Base-by-base conservation (phyloP, 2,329 filamentous ascomycete species). In the Trichoderma sp. region DNA sequence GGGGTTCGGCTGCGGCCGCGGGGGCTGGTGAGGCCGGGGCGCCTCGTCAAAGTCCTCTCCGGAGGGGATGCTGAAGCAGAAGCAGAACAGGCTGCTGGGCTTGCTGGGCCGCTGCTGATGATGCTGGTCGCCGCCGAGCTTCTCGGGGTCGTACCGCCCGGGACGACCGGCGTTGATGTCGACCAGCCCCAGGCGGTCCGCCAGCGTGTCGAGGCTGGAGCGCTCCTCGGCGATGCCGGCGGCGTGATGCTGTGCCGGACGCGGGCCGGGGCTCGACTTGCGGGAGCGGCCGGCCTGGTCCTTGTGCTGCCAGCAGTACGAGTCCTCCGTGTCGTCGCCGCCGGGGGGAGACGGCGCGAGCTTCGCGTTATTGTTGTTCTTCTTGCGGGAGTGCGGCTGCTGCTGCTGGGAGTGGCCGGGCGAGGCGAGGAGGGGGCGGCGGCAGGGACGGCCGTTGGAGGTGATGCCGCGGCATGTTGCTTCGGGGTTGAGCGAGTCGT, bases 291-390 rank as follows among this genome's bases (percentile, higher is more conserved):
- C 73, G 64, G 92, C 92, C 77, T 99, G 95, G 65, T 95, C 92
- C 74, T 91, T 93, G 80, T 99, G 95, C 76, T 97, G 93, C 90
- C 91, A 97, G 81, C 94, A 98, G 78, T 93, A 97, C 57, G 89
- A 84, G n/a, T 78, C 81, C 67, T 87, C 83, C 57, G 85, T 82
- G 66, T 87, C 83, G 55, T 86, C 82, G 67, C 87, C 83, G 69
- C 67, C 71, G 66, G 71, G 67, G 61, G 39, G 30, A 10, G 30
- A 10, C 30, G 30, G 41, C 47, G 50, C 26, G 26, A 34, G n/a
- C 50, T 34, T 52, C 2, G 26, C 50, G 50, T 48, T 34, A 7
- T 28, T 28, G 28, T 34, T 34, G 30, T 34, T 34, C 30, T 34
- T 64, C 47, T 56, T 66, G n/a, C 72, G 68, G 43, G 65, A 60